These are phyloP conservation scores for Salvia splendens DNA, from an alignment of 257 asterid genomes.

Conservation along the genomic window DNA sequence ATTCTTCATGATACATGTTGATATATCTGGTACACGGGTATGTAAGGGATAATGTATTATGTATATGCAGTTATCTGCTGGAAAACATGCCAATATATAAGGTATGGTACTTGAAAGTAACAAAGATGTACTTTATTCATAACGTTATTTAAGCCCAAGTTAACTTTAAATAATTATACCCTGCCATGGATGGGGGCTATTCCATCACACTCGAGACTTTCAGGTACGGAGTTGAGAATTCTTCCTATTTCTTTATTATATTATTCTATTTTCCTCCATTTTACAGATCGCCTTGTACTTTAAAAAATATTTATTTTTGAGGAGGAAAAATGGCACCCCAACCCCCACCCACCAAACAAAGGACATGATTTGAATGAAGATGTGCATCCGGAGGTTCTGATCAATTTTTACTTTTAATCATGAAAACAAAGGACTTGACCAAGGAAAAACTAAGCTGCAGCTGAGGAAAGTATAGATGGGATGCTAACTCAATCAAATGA, in stretches of 20 bases:
- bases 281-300: neutral
- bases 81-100: conserved; percentile 8
- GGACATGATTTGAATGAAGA: conserved; percentile 12
- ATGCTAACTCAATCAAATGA: conserved; percentile 17
- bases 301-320: neutral
- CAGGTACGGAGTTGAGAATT: neutral
- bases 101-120: neutral
- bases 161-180: neutral
- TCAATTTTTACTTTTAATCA: neutral
- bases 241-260: neutral
- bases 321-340: neutral
- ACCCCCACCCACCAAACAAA: neutral
- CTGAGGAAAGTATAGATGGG: conserved; percentile 8
- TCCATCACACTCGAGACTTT: conserved; percentile 19
- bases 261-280: neutral
- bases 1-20: conserved; percentile 9
- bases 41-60: neutral
- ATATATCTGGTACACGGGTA: conserved; percentile 5
- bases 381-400: neutral
- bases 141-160: neutral
- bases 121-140: conserved; percentile 1
- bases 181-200: neutral
- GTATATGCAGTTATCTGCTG: neutral
- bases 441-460: conserved; percentile 7
- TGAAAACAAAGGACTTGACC: conserved; percentile 10